Evolutionary conservation across 2,329 filamentous ascomycete genomes (phyloP), one percentile per base, ranked within the genome.

Genomic region (Blastomyces gilchristii): DNA sequence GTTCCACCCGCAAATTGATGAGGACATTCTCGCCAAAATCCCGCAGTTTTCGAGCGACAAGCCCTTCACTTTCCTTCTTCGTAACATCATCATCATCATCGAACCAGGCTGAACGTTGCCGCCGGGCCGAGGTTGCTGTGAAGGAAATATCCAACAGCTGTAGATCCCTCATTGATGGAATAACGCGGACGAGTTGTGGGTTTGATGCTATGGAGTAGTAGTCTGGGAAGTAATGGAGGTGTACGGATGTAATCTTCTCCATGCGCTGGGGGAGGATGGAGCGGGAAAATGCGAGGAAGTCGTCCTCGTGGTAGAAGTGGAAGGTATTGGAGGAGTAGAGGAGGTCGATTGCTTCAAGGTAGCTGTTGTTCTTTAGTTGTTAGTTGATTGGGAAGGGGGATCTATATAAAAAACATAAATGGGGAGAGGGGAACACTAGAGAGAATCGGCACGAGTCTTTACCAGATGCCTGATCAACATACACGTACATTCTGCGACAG

Each of bases 241-340:
- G 37, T 7, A 57, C 18, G 14, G 34, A 57, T n/a, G 54, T 41
- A 3, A 57, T 41, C 37, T 16, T 18, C 41, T 57, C 41, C 5
- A 61, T n/a, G 28, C 59, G 59, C 37, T 61, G 28, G n/a, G 59
- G 45, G 11, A 61, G 59, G 4, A 61, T 22, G 16, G 34, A 5
- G 45, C 9, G 22, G 45, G 43, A 45, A 34, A 61, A 39, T 34
- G 14, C 34, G 11, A 37, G 41, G 31, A 50, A 52, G 31, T 28
- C 31, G 9, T 31, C 34, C 45, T 28, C 43, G 22, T 39, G 25
- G 22, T 34, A n/a, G 45, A 61, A 49, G 49, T 50, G 45, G 22
- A 61, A 49, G 18, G 31, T 61, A 47, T 61, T 61, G n/a, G 59
- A 31, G 31, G 59, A 53, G 45, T 61, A 53, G 31, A 61, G 59